These are phyloP conservation scores for Penicillium sp. DNA, from an alignment of 2,329 filamentous ascomycete species.

Conservation along the genomic window DNA sequence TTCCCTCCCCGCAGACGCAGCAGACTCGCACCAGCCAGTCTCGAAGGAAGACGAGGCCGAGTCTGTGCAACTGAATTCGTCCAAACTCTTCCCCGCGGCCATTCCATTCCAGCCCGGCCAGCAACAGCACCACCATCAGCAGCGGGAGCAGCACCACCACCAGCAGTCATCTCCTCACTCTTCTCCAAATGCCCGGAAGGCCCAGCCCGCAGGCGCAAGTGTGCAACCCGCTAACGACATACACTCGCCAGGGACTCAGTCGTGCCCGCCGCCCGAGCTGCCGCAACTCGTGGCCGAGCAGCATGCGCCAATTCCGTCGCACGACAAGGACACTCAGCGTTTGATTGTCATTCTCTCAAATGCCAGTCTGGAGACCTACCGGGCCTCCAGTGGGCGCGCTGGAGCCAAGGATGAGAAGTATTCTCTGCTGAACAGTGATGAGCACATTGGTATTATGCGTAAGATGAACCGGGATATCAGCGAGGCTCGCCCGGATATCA, in stretches of 20 bases:
- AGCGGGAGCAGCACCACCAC: not conserved
- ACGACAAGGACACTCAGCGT: slow-evolving; percentile 88
- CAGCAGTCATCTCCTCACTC: slow-evolving; percentile 2
- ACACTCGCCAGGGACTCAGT: slow-evolving; percentile 76
- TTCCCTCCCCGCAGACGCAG: slow-evolving; percentile 1
- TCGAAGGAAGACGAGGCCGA: not conserved
- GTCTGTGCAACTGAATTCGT: slow-evolving; percentile 2
- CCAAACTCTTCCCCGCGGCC: slow-evolving; percentile 6
- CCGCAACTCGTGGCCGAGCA: slow-evolving; percentile 94
- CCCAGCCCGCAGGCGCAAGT: slow-evolving; percentile 5
- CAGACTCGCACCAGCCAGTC: slow-evolving; percentile 3
- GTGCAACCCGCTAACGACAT: slow-evolving; percentile 37
- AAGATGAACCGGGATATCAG: slow-evolving; percentile 99
- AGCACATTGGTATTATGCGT: slow-evolving; percentile 98
- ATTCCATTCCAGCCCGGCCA: slow-evolving; percentile 10
- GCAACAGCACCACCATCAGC: slow-evolving; percentile 2
- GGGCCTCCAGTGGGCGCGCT: slow-evolving; percentile 73
- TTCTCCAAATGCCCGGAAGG: slow-evolving; percentile 3
- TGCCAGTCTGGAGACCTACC: slow-evolving; percentile 97
- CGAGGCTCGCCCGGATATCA: slow-evolving; percentile 96
- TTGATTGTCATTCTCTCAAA: slow-evolving; percentile 96
- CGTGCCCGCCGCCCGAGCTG: slow-evolving; percentile 86
- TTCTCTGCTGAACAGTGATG: slow-evolving; percentile 95
- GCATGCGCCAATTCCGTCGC: slow-evolving; percentile 78
- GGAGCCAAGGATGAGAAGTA: slow-evolving; percentile 86